A percentile compares a stretch with the other conserved stretches of the same genome.
These are phyloP conservation scores for Gnomoniopsis smithogilvyi DNA, from an alignment of 2,329 filamentous ascomycete genomes.

Conservation along the genomic window DNA sequence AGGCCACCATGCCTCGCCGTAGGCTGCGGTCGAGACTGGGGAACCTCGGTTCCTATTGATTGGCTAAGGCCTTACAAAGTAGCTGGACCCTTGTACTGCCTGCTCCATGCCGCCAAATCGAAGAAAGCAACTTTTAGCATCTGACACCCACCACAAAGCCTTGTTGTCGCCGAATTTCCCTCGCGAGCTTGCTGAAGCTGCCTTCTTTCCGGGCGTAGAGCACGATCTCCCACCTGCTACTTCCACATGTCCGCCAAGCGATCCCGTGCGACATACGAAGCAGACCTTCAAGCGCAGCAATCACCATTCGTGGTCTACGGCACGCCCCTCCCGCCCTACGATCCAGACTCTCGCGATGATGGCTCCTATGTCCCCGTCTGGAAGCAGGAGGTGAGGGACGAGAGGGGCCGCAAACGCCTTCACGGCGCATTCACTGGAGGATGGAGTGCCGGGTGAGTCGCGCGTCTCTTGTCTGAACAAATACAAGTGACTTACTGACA, in stretches of 20 bases:
- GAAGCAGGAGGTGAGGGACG: conserved; percentile 97
- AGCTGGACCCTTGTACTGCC: too few relatives aligned
- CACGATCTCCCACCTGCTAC: neutral
- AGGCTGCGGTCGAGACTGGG: too few relatives aligned
- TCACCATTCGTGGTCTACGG: conserved; percentile 79
- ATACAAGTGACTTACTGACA: neutral
- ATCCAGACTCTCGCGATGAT: conserved; percentile 77
- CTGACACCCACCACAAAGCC: neutral
- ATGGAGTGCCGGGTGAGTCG: conserved; percentile 84
- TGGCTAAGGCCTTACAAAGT: too few relatives aligned
- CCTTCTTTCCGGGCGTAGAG: too few relatives aligned
- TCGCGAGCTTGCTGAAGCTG: too few relatives aligned
- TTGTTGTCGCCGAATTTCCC: neutral
- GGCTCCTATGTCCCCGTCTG: conserved; percentile 92
- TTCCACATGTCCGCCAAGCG: conserved; percentile 73
- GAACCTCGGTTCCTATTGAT: too few relatives aligned
- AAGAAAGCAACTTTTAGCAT: neutral
- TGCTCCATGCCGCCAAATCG: neutral
- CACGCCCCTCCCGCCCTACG: conserved; percentile 76
- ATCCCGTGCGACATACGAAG: conserved; percentile 73
- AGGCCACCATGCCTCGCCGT: too few relatives aligned
- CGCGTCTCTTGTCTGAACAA: neutral
- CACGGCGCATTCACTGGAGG: conserved; percentile 97
- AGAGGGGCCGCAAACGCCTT: conserved; percentile 82
- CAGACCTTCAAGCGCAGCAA: conserved; percentile 62